Evolutionary conservation across 2,329 filamentous ascomycete species (phyloP).

Genomic region (Talaromyces pinophilus): DNA sequence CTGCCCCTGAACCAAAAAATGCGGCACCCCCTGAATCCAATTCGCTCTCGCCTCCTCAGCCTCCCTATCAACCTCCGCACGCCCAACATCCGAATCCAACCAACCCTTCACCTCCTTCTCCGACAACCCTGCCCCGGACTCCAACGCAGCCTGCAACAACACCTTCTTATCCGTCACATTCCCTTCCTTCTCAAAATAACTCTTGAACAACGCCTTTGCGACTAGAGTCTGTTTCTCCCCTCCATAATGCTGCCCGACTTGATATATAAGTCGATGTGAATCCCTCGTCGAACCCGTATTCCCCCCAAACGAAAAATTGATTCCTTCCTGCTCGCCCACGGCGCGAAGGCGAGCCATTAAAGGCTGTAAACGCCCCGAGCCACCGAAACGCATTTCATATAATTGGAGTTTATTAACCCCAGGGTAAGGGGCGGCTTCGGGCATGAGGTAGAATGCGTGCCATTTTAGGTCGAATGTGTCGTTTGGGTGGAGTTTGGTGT

Average conservation of each 20-base stretch:
- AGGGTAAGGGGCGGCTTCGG: conserved; percentile 55
- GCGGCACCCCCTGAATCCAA: conserved; percentile 36
- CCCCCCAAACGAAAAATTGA: conserved; percentile 71
- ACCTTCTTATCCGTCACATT: conserved; percentile 58
- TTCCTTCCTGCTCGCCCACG: conserved; percentile 66
- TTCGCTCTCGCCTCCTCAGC: conserved; percentile 54
- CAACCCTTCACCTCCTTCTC: conserved; percentile 29
- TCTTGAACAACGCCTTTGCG: conserved; percentile 63
- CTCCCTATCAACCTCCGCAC: conserved; percentile 57
- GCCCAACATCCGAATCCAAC: conserved; percentile 55
- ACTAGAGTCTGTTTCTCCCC: conserved; percentile 59
- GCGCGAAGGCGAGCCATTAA: conserved; percentile 60
- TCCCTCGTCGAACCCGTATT: conserved; percentile 75
- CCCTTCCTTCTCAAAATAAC: conserved; percentile 65
- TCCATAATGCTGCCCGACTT: conserved; percentile 54
- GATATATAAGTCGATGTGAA: conserved; percentile 73
- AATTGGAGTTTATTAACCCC: conserved; percentile 56
- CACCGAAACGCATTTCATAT: conserved; percentile 56
- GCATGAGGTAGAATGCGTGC: conserved; percentile 80
- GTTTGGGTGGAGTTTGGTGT: conserved; percentile 63
- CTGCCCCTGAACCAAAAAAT: conserved; percentile 65
- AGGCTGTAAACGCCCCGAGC: conserved; percentile 57
- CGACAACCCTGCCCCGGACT: conserved; percentile 25
- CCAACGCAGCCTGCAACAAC: conserved; percentile 55
- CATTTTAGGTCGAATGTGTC: conserved; percentile 75